phyloP scores from a whole-genome alignment of 441 rosid genomes.

The Corymbia calophylla region DNA sequence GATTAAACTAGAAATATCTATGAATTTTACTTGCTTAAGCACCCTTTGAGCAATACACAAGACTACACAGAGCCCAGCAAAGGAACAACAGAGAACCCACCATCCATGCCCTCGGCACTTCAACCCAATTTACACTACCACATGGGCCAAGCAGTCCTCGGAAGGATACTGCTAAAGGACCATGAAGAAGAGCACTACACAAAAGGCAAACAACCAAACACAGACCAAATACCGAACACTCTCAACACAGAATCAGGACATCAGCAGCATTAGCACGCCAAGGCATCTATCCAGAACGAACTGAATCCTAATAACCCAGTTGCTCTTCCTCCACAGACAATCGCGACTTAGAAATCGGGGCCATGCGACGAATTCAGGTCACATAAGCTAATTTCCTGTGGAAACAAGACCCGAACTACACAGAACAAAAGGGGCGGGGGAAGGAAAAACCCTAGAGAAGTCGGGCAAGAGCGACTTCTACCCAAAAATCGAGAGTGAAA shows the following conservation, averaged over 20 bases:
- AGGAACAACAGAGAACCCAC: background rate
- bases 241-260: background rate
- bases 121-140: background rate
- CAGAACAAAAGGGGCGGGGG: background rate
- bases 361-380: background rate
- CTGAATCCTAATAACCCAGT: background rate
- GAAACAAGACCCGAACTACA: background rate
- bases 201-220: background rate
- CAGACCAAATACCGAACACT: background rate
- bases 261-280: background rate
- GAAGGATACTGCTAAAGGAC: background rate
- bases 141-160: background rate
- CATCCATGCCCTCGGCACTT: background rate
- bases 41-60: background rate
- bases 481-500: background rate
- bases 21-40: background rate
- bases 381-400: background rate
- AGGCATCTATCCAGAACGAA: background rate
- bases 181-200: background rate
- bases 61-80: background rate
- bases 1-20: background rate
- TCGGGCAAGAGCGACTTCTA: background rate
- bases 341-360: background rate
- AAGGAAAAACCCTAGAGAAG: background rate
- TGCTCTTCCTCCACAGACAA: background rate